phyloP scores from a whole-genome alignment of 768 basidiomycete genomes.

The Daedaleopsis sinensis region DNA sequence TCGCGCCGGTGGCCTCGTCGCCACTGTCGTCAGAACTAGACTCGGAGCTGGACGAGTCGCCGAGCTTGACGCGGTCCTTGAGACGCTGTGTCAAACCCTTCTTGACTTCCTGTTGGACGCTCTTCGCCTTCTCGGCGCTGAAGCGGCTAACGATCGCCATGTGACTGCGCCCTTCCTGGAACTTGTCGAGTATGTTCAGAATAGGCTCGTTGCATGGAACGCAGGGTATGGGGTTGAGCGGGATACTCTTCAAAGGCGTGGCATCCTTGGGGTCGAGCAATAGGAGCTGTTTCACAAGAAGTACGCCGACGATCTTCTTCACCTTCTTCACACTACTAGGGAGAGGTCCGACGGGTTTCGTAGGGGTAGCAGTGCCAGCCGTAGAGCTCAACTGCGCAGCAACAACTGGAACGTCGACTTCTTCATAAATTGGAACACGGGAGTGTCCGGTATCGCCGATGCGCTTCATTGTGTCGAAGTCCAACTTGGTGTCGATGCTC shows the following conservation, averaged over 20 bases:
- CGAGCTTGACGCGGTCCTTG: slow-evolving; percentile 71
- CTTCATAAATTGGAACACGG: slow-evolving; percentile 82
- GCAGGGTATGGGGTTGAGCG: slow-evolving; percentile 77
- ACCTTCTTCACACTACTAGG: slow-evolving; percentile 39
- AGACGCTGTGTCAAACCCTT: slow-evolving; percentile 74
- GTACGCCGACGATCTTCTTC: slow-evolving; percentile 80
- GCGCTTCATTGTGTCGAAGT: slow-evolving; percentile 72
- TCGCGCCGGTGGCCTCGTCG: slow-evolving; percentile 11
- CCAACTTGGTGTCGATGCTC: slow-evolving; percentile 75
- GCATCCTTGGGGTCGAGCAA: slow-evolving; percentile 86
- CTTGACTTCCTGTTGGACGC: slow-evolving; percentile 79
- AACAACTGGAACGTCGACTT: slow-evolving; percentile 59
- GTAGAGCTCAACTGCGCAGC: not conserved
- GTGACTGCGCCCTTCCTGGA: slow-evolving; percentile 85
- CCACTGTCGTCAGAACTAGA: slow-evolving; percentile 41
- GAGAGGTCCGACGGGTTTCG: slow-evolving; percentile 19
- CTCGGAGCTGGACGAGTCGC: slow-evolving; percentile 48
- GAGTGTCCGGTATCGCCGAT: slow-evolving; percentile 83
- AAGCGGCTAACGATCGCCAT: slow-evolving; percentile 87
- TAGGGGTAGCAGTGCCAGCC: slow-evolving; percentile 14
- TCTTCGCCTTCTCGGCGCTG: slow-evolving; percentile 69
- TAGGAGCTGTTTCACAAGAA: slow-evolving; percentile 77
- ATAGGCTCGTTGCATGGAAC: slow-evolving; percentile 85
- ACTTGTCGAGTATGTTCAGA: slow-evolving; percentile 77
- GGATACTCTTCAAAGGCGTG: slow-evolving; percentile 72